Conservation (phyloP, 2,329 filamentous ascomycete genomes). For the Colletotrichum cordylinicola region DNA sequence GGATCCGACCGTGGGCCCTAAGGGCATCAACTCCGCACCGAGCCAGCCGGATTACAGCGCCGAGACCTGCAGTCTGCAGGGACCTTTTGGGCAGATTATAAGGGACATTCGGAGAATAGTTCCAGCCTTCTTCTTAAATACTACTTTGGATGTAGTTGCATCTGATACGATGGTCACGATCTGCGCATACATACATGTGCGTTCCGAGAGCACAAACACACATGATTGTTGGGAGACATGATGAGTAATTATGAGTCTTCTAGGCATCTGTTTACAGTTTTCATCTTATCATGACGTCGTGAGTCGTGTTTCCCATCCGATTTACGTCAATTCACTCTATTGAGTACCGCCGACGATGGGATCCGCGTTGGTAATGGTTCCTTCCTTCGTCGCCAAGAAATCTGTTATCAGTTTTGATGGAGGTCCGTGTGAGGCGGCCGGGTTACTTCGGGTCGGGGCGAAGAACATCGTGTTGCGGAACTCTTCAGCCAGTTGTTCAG, state of each 20-base stretch:
- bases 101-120: not conserved
- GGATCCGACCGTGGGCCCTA: not conserved
- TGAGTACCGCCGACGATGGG: not conserved
- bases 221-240: not conserved
- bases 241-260: not conserved
- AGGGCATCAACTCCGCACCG: not conserved
- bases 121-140: not conserved
- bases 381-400: slow-evolving; percentile 6
- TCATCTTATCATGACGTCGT: not conserved
- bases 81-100: not conserved
- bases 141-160: not conserved
- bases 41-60: not conserved
- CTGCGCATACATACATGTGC: not conserved
- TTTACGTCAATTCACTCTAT: not conserved
- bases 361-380: not conserved
- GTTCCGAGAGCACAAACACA: not conserved
- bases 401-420: slow-evolving; percentile 11
- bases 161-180: not conserved
- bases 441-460: slow-evolving; percentile 11
- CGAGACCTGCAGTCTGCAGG: not conserved
- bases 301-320: not conserved
- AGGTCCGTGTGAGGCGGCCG: not conserved
- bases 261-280: not conserved
- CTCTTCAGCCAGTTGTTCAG: not conserved
- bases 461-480: slow-evolving; percentile 7